These are phyloP conservation scores for Fusarium foetens DNA, from an alignment of 2,329 filamentous ascomycete species.

Conservation along the genomic window DNA sequence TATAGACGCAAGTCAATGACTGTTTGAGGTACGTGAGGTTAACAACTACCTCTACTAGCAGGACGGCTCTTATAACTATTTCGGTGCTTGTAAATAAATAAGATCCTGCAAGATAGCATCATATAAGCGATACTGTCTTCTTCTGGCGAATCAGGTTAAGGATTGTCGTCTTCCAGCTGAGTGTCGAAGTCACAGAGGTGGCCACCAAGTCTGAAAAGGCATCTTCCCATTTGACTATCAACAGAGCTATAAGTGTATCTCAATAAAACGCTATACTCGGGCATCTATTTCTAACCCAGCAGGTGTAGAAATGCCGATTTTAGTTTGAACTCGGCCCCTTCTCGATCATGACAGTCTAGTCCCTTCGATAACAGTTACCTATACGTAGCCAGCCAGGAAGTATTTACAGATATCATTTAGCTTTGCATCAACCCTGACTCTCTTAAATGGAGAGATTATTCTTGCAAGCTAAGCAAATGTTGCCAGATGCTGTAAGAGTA, in stretches of 20 bases:
- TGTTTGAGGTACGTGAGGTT: background rate
- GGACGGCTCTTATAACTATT: background rate
- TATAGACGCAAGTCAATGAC: background rate
- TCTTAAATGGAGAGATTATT: background rate
- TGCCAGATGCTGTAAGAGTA: too few relatives aligned
- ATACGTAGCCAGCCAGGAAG: too few relatives aligned
- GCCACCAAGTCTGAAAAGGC: too few relatives aligned
- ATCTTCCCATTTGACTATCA: background rate
- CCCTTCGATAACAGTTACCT: background rate
- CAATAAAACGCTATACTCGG: accelerated
- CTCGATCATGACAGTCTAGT: background rate
- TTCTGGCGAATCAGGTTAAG: background rate
- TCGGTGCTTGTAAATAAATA: too few relatives aligned
- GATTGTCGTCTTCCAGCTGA: background rate
- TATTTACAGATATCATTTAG: too few relatives aligned
- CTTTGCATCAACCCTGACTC: background rate
- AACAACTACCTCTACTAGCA: too few relatives aligned
- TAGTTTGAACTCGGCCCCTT: background rate
- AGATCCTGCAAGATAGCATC: too few relatives aligned
- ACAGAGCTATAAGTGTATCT: background rate
- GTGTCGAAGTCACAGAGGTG: background rate
- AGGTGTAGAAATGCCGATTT: background rate
- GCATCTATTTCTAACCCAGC: too few relatives aligned
- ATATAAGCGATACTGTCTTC: too few relatives aligned
- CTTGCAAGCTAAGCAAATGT: background rate